A percentile compares a stretch with the other conserved stretches of the same genome.
These are phyloP conservation scores for Trypanosoma avium DNA, from an alignment of 208 protist species.

Conservation along the genomic window DNA sequence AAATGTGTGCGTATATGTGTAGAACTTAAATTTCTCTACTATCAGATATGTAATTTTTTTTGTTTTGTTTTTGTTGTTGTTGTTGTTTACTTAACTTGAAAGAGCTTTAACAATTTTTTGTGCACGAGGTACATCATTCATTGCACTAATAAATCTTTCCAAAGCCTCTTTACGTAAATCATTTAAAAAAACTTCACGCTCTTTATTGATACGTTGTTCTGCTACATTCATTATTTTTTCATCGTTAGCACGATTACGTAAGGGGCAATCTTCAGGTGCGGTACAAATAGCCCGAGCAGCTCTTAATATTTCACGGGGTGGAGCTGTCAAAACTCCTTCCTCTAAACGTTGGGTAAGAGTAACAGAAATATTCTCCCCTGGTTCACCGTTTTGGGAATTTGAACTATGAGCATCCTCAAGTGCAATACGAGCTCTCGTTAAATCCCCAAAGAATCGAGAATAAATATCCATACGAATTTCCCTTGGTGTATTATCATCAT, in stretches of 20 bases:
- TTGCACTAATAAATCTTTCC: constrained; percentile 17
- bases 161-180: constrained; percentile 23
- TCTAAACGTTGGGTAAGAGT: constrained; percentile 47
- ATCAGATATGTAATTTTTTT: constrained; percentile 7
- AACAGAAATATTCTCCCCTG: constrained; percentile 29
- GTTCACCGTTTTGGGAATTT: constrained; percentile 31
- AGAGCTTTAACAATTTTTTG: constrained; percentile 31
- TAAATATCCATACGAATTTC: constrained; percentile 36
- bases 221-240: constrained; percentile 32
- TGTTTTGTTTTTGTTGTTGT: background rate
- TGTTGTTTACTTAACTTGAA: constrained; percentile 3
- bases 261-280: constrained; percentile 27
- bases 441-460: constrained; percentile 32
- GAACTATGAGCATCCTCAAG: constrained; percentile 50
- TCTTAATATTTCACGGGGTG: constrained; percentile 33
- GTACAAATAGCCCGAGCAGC: constrained; percentile 29
- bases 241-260: constrained; percentile 50
- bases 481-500: constrained; percentile 18
- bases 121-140: constrained; percentile 30
- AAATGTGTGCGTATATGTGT: too few relatives aligned
- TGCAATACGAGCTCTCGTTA: constrained; percentile 38
- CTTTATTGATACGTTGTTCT: constrained; percentile 33
- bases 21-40: too few relatives aligned
- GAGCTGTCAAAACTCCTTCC: constrained; percentile 28
- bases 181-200: constrained; percentile 30